Conservation (phyloP, 2,329 filamentous ascomycete genomes). For the Venturia carpophila region DNA sequence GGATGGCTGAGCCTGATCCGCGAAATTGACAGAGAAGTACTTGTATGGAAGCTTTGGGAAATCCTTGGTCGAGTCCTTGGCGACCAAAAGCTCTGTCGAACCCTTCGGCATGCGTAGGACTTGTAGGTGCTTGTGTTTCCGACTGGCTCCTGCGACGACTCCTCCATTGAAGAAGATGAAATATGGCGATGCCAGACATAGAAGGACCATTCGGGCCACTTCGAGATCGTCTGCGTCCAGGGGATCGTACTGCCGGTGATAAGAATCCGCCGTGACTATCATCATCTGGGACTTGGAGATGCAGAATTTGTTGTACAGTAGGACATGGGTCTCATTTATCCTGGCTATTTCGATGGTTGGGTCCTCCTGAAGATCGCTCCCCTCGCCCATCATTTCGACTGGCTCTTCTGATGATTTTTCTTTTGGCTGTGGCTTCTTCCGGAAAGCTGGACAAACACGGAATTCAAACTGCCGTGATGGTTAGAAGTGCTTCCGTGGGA, state of each 20-base stretch:
- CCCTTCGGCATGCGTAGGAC: background rate
- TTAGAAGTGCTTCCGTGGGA: background rate
- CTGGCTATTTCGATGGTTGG: constrained; percentile 35
- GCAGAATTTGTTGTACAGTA: constrained; percentile 44
- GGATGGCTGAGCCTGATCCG: background rate
- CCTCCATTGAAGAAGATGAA: constrained; percentile 5
- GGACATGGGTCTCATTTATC: constrained; percentile 37
- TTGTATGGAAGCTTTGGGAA: constrained; percentile 12
- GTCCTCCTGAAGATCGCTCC: constrained; percentile 37
- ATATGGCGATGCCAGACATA: background rate
- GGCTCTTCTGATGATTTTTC: constrained; percentile 23
- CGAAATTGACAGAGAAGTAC: constrained; percentile 2
- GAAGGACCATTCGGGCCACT: constrained; percentile 26
- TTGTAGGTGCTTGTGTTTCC: constrained; percentile 15
- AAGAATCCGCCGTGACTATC: constrained; percentile 41
- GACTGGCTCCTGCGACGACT: background rate
- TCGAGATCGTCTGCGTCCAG: constrained; percentile 35
- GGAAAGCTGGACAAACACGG: constrained; percentile 27
- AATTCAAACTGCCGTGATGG: constrained; percentile 26
- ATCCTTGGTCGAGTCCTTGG: background rate
- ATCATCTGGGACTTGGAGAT: constrained; percentile 43
- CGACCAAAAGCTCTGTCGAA: background rate
- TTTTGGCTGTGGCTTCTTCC: constrained; percentile 25
- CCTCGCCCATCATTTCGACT: constrained; percentile 27
- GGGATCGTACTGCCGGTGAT: constrained; percentile 39